phyloP scores from a whole-genome alignment of 192 early-diverging fungal genomes.

The Lobulomyces angularis region DNA sequence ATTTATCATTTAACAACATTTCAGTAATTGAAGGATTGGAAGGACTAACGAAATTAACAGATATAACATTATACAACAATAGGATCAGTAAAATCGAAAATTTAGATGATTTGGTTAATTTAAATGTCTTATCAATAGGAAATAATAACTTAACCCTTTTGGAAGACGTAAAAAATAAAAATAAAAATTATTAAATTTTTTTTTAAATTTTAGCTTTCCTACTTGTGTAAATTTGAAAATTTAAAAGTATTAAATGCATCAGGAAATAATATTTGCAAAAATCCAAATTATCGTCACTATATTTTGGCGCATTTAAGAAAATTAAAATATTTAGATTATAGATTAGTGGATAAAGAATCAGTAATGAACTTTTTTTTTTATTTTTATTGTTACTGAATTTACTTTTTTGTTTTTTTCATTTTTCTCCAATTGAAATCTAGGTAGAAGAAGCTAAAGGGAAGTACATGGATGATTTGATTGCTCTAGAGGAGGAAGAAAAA shows the following conservation, averaged over 20 bases:
- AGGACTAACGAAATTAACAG: conserved; percentile 38
- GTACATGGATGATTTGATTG: conserved; percentile 52
- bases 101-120: conserved; percentile 43
- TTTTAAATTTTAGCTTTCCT: conserved; percentile 22
- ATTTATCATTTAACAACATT: conserved; percentile 56
- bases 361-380: conserved; percentile 10
- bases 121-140: conserved; percentile 45
- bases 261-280: conserved; percentile 42
- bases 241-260: conserved; percentile 40
- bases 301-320: conserved; percentile 40
- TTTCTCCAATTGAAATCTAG: conserved; percentile 9
- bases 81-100: conserved; percentile 42
- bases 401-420: neutral
- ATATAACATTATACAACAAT: conserved; percentile 53
- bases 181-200: neutral
- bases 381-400: too few species aligned
- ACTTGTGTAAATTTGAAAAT: conserved; percentile 38
- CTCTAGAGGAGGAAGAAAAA: conserved; percentile 52
- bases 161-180: conserved; percentile 28
- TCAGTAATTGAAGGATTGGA: conserved; percentile 45
- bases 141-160: conserved; percentile 37
- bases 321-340: conserved; percentile 49
- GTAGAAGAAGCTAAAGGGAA: conserved; percentile 36
- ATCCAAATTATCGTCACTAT: conserved; percentile 42
- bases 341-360: conserved; percentile 41